A percentile compares a stretch with the other conserved stretches of the same genome.
Conservation (phyloP, 2,329 filamentous ascomycete species). For the Rutstroemia sp. region DNA sequence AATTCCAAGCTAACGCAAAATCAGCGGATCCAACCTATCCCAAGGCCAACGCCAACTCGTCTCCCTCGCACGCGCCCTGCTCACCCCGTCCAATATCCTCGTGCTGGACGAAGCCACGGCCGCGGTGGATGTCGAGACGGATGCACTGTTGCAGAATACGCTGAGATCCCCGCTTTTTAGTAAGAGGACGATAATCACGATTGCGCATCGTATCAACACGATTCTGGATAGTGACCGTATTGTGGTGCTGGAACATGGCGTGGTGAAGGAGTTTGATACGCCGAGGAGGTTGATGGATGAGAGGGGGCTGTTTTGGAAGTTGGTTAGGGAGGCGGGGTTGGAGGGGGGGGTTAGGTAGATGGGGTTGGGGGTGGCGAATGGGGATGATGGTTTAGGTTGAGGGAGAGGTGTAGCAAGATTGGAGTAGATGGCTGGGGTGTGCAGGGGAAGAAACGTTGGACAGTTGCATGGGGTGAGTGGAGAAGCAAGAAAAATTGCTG, state of each 20-base stretch:
- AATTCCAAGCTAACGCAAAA: slow-evolving; percentile 6
- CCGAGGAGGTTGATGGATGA: slow-evolving; percentile 69
- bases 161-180: slow-evolving; percentile 63
- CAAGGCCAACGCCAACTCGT: slow-evolving; percentile 92
- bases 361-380: no score
- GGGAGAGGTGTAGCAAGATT: neutral
- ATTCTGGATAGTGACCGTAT: slow-evolving; percentile 86
- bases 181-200: slow-evolving; percentile 94
- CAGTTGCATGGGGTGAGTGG: no score
- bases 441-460: neutral
- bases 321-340: slow-evolving; percentile 87
- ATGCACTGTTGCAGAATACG: slow-evolving; percentile 58
- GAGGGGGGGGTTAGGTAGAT: slow-evolving; percentile 18
- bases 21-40: slow-evolving; percentile 81
- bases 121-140: slow-evolving; percentile 60
- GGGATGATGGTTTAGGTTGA: no score
- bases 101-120: slow-evolving; percentile 96
- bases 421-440: neutral
- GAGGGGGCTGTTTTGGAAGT: slow-evolving; percentile 75
- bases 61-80: slow-evolving; percentile 83
- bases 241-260: slow-evolving; percentile 84
- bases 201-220: slow-evolving; percentile 96
- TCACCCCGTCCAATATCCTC: slow-evolving; percentile 94
- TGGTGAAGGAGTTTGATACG: slow-evolving; percentile 87
- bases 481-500: no score